Evolutionary conservation across 495 filamentous ascomycete genomes (phyloP).

Genomic region (Hypoxylon fragiforme): DNA sequence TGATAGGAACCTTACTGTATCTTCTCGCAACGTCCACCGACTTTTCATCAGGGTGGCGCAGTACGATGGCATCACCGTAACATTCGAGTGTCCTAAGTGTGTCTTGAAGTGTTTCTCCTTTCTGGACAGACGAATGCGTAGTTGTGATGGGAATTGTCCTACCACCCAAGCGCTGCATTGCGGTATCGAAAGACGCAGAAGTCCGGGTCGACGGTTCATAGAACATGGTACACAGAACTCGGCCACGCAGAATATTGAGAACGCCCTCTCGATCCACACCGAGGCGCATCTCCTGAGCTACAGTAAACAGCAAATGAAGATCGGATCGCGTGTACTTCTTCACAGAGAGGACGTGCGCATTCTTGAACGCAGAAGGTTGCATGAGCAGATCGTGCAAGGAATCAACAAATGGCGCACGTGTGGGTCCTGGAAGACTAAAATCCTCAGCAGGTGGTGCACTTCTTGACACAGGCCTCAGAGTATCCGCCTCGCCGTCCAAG

Average conservation of each 20-base stretch:
- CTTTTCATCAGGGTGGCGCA: constrained; percentile 83
- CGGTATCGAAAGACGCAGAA: constrained; percentile 93
- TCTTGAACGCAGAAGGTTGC: constrained; percentile 77
- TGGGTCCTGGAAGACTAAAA: constrained; percentile 55
- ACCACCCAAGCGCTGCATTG: constrained; percentile 96
- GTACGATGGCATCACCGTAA: constrained; percentile 91
- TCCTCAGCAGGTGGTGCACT: constrained; percentile 48
- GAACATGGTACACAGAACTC: constrained; percentile 88
- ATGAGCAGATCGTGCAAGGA: constrained; percentile 69
- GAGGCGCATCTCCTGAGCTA: constrained; percentile 94
- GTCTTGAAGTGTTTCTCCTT: constrained; percentile 92
- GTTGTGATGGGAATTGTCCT: constrained; percentile 76
- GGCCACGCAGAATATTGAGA: constrained; percentile 81
- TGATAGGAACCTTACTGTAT: constrained; percentile 85
- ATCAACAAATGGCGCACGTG: constrained; percentile 38
- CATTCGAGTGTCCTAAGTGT: constrained; percentile 90
- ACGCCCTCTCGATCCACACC: constrained; percentile 89
- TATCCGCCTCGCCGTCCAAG: constrained; percentile 27
- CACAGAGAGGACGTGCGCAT: constrained; percentile 84
- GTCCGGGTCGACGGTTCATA: constrained; percentile 97
- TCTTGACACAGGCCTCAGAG: constrained; percentile 22
- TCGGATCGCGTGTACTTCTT: constrained; percentile 84
- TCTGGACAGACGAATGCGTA: constrained; percentile 79
- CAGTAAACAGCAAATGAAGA: constrained; percentile 89
- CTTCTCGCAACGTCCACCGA: constrained; percentile 80